Evolutionary conservation across 805 yeast genomes (phyloP).

Genomic region (Ogataea corticis): DNA sequence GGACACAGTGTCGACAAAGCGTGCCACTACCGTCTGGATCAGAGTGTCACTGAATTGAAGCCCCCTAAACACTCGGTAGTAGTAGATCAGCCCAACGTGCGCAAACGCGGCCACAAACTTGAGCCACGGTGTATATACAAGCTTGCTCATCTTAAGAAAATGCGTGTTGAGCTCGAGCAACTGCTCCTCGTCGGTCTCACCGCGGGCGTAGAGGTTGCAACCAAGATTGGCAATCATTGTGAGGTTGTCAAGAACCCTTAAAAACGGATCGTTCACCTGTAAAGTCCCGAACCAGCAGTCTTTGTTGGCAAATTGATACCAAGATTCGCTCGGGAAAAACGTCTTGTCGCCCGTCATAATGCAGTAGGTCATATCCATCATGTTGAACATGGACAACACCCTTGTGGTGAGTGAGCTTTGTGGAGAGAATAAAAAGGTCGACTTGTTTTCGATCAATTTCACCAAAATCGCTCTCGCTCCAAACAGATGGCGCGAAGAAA

Average conservation of each 20-base stretch:
- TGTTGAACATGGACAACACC: constrained; percentile 28
- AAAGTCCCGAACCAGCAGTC: constrained; percentile 34
- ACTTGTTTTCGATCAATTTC: constrained; percentile 13
- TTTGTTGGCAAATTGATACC: constrained; percentile 23
- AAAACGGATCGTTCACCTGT: constrained; percentile 29
- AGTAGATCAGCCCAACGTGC: constrained; percentile 24
- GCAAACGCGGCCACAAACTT: constrained; percentile 27
- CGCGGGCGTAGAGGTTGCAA: background rate
- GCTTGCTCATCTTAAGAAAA: background rate
- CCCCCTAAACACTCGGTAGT: constrained; percentile 20
- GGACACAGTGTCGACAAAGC: constrained; percentile 12
- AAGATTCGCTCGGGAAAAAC: constrained; percentile 19
- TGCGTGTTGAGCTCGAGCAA: background rate
- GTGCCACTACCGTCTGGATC: constrained; percentile 20
- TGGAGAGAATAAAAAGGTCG: constrained; percentile 10
- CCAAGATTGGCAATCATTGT: constrained; percentile 19
- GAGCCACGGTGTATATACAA: constrained; percentile 18
- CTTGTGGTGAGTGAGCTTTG: constrained; percentile 18
- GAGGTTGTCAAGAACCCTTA: constrained; percentile 30
- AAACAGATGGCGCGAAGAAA: constrained; percentile 21
- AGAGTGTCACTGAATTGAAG: constrained; percentile 6
- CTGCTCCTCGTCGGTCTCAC: background rate
- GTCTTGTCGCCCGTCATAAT: constrained; percentile 24
- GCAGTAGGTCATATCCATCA: constrained; percentile 31
- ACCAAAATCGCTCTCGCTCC: constrained; percentile 29